A percentile compares a stretch with the other conserved stretches of the same genome.
phyloP scores from a whole-genome alignment of 108 stramenopile genomes.

The Conticribra guillardii region DNA sequence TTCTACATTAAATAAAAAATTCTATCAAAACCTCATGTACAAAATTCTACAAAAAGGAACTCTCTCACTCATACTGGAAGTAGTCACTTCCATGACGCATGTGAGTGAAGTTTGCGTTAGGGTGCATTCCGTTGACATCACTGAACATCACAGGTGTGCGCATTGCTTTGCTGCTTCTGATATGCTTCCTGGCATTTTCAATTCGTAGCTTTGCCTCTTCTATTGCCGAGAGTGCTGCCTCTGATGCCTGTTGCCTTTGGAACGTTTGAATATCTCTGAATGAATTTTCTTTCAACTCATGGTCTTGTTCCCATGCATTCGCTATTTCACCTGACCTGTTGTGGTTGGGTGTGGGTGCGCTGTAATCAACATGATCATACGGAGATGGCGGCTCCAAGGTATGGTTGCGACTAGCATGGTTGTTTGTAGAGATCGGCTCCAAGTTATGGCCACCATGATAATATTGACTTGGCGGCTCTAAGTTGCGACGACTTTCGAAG shows the following conservation, averaged over 20 bases:
- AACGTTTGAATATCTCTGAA: conserved; percentile 17
- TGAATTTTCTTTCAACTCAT: conserved; percentile 25
- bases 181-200: background rate
- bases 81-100: too few species aligned
- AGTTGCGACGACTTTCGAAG: too few species aligned
- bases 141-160: background rate
- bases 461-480: background rate
- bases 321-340: background rate
- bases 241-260: background rate
- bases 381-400: background rate
- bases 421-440: background rate
- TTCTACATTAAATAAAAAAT: too few species aligned
- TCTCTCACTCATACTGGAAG: background rate
- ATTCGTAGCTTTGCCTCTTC: conserved; percentile 4
- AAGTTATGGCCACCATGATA: too few species aligned
- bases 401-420: background rate
- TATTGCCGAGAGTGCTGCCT: conserved; percentile 3
- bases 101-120: too few species aligned
- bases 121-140: background rate
- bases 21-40: too few species aligned
- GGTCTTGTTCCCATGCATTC: background rate
- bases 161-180: background rate
- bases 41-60: too few species aligned
- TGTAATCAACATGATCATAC: background rate
- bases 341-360: conserved; percentile 6